Conservation (phyloP, 352 stramenopile genomes). For the Globisporangium paroecandrum region DNA sequence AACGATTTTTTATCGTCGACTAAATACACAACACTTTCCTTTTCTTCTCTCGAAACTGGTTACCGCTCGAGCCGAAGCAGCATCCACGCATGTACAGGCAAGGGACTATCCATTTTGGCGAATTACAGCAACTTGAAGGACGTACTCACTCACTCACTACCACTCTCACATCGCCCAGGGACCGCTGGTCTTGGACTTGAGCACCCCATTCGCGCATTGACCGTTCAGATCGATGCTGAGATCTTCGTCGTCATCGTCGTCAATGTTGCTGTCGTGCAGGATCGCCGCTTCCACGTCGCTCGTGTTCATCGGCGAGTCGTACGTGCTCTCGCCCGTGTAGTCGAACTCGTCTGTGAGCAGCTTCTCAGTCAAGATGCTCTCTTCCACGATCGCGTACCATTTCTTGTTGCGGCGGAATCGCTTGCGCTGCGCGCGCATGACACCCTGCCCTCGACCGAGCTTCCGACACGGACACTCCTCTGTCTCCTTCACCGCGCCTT, state of each 20-base stretch:
- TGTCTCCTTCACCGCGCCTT: slow-evolving; percentile 19
- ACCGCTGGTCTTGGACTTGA: neutral
- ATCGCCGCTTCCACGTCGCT: slow-evolving; percentile 27
- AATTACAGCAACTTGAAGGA: neutral
- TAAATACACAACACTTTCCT: neutral
- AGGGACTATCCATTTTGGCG: neutral
- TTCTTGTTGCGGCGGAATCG: slow-evolving; percentile 52
- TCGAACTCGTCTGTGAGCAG: slow-evolving; percentile 26
- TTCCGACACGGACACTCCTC: slow-evolving; percentile 41
- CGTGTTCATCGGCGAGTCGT: slow-evolving; percentile 23
- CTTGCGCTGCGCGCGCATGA: slow-evolving; percentile 25
- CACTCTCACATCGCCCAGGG: slow-evolving; percentile 4
- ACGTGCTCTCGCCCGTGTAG: slow-evolving; percentile 23
- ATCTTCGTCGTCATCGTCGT: slow-evolving; percentile 8
- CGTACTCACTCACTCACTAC: neutral
- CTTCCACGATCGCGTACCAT: slow-evolving; percentile 42
- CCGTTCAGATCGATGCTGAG: slow-evolving; percentile 1
- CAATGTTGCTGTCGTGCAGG: slow-evolving; percentile 13
- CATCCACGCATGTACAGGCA: neutral
- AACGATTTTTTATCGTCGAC: neutral
- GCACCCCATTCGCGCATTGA: neutral
- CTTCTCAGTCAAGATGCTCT: slow-evolving; percentile 35
- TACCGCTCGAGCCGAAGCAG: neutral
- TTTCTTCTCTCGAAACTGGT: neutral
- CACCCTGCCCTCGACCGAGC: slow-evolving; percentile 36